Base-by-base conservation (phyloP, 192 early-diverging fungal genomes). In the Chytriomyces confervae region DNA sequence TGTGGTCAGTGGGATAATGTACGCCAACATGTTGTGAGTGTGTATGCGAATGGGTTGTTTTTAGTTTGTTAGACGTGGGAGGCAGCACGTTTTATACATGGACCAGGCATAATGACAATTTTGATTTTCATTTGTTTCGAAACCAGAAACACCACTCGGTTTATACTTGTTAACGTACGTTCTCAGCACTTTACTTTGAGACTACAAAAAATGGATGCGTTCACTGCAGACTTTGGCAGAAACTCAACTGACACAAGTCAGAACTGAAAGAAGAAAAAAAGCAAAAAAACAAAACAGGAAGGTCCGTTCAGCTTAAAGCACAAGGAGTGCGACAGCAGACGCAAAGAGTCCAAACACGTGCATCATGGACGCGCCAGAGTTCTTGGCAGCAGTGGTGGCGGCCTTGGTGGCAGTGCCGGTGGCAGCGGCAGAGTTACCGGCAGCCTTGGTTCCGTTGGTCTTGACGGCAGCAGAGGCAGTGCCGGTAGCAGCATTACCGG, bases 391-490 rank as follows among this genome's bases (percentile, higher is more conserved):
- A n/a, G 53, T 57, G 20, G 53, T 57, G 53, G 53, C 53, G 20
- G 20, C 16, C 13, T 13, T 20, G 53, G 53, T 57, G 53, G 16
- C 53, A 13, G 20, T 57, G 53, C 16, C 53, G 5, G 53, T 13
- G 29, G 20, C 63, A 20, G 63, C 29, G 63, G 63, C 62, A 10
- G 13, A 20, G 27, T 13, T 27, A 27, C 10, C 10, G 62, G 62
- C 63, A 57, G n/a, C n/a, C 11, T 13, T 29, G 27, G 63, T 65
- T 16, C 11, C 63, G 29, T 16, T 65, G n/a, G 63, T 27, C 13
- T 16, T 65, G 20, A 27, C 63, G 63, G 29, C 27, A n/a, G 63
- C 63, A 29, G 63, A 23, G 63, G 29, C 63, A 29, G 63, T 27
- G 29, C 20, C 63, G 29, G 63, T 65, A 29, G 29, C 63, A 29